Base-by-base conservation (phyloP, 805 yeast species). In the Ogataea methylovora region DNA sequence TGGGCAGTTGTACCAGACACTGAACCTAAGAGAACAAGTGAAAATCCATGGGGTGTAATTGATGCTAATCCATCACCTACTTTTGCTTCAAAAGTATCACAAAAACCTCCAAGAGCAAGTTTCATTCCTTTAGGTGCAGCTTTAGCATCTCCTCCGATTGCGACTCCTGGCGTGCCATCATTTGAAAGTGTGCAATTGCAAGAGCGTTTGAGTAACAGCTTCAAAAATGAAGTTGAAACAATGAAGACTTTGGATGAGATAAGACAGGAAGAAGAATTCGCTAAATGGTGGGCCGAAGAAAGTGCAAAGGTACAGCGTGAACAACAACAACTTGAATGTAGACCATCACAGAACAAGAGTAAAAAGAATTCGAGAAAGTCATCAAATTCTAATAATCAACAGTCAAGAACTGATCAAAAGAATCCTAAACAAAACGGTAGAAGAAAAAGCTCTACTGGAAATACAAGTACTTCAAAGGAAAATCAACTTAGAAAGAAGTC, bases 281-380 rank as follows among this genome's bases (percentile, higher is more conserved):
- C 79, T 20, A 69, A 62, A 39, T 87, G 96, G 96, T 87, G 94
- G 88, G 81, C 73, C 24, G 76, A 73, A 43, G 95, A 87, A 49
- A 69, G 85, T 35, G 64, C 65, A n/a, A 64, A 70, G 33, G 81
- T 80, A 7, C 90, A 81, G 50, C 49, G 48, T 18, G 61, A 61
- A 36, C 43, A 60, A 46, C 43, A 45, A 5, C 32, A 25, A 16
- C 24, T 29, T 14, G 39, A 41, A 32, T 24, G 23, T 30, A 33
- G 35, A 36, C 24, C 29, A 35, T 33, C 25, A 32, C 23, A 20
- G 11, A 30, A 30, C 15, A 28, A 24, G 13, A 14, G 27, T 21
- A 34, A 27, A 5, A 12, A 8, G 6, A n/a, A 15, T 14, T 4
- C 5, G 12, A 22, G 17, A 14, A 3, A 13, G 13, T n/a, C 11